A percentile compares a stretch with the other conserved stretches of the same genome.
phyloP scores from a whole-genome alignment of 208 protist species.

The Phytomonas francai region DNA sequence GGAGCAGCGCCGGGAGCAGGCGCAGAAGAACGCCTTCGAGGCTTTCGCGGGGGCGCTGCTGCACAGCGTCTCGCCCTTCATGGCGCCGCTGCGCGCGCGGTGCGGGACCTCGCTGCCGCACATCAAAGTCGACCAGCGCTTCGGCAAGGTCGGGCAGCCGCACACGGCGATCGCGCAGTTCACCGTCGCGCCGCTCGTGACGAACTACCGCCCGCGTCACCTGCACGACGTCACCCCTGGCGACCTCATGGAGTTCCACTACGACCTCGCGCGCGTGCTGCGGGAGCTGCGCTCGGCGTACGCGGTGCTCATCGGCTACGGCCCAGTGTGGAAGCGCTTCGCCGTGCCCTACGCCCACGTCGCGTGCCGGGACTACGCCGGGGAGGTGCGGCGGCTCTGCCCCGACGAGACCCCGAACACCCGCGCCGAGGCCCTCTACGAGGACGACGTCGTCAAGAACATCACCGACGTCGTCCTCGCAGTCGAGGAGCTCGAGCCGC shows the following conservation, averaged over 20 bases:
- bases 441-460: slow-evolving; percentile 80
- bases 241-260: slow-evolving; percentile 84
- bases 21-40: slow-evolving; percentile 84
- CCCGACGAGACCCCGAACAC: slow-evolving; percentile 82
- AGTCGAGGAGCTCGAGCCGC: slow-evolving; percentile 62
- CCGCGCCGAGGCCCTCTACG: slow-evolving; percentile 72
- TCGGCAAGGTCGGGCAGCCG: slow-evolving; percentile 76
- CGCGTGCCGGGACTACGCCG: slow-evolving; percentile 62
- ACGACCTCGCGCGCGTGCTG: slow-evolving; percentile 75
- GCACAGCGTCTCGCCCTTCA: slow-evolving; percentile 82
- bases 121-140: slow-evolving; percentile 85
- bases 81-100: slow-evolving; percentile 63
- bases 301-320: slow-evolving; percentile 69
- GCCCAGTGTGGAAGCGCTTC: slow-evolving; percentile 80
- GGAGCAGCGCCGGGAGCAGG: slow-evolving; percentile 71
- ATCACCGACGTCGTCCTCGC: slow-evolving; percentile 76
- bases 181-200: slow-evolving; percentile 75
- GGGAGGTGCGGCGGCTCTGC: slow-evolving; percentile 75
- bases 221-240: slow-evolving; percentile 84
- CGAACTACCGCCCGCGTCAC: slow-evolving; percentile 81
- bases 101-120: slow-evolving; percentile 77
- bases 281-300: slow-evolving; percentile 41
- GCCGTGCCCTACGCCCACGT: slow-evolving; percentile 79
- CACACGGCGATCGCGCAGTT: slow-evolving; percentile 84
- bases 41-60: slow-evolving; percentile 79